These are phyloP conservation scores for Pilaira anomala DNA, from an alignment of 192 early-diverging fungal species.

Conservation along the genomic window DNA sequence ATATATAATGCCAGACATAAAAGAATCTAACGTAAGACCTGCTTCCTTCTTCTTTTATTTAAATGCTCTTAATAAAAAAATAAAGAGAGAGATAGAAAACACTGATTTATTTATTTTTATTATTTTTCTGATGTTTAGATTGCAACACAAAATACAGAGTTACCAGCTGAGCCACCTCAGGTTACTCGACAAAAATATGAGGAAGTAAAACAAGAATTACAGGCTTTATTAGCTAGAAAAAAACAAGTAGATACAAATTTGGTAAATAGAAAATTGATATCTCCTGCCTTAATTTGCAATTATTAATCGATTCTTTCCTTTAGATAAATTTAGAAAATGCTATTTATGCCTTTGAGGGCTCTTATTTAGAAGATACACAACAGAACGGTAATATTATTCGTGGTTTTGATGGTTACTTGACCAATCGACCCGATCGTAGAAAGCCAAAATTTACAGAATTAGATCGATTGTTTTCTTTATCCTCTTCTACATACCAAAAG, in stretches of 20 bases:
- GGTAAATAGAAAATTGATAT: conserved; percentile 37
- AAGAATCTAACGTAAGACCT: conserved; percentile 1
- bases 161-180: conserved; percentile 25
- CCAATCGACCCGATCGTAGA: conserved; percentile 52
- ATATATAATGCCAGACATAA: conserved; percentile 7
- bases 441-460: conserved; percentile 71
- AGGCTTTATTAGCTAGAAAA: conserved; percentile 70
- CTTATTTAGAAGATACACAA: conserved; percentile 86
- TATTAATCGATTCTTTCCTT: neutral
- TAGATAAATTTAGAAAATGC: conserved; percentile 64
- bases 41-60: neutral
- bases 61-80: too few relatives aligned
- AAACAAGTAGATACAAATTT: conserved; percentile 77
- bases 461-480: conserved; percentile 84
- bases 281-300: neutral
- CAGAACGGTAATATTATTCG: conserved; percentile 83
- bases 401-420: conserved; percentile 87
- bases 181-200: conserved; percentile 52
- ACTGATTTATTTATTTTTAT: too few relatives aligned
- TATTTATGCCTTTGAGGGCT: conserved; percentile 85
- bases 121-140: too few relatives aligned
- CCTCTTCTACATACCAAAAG: conserved; percentile 43
- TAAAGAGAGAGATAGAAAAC: too few relatives aligned
- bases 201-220: conserved; percentile 77
- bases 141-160: neutral